Percentiles rank a stretch among this genome's conserved stretches.
Conservation (phyloP, 1,139 yeast species). For the Taphrina confusa region DNA sequence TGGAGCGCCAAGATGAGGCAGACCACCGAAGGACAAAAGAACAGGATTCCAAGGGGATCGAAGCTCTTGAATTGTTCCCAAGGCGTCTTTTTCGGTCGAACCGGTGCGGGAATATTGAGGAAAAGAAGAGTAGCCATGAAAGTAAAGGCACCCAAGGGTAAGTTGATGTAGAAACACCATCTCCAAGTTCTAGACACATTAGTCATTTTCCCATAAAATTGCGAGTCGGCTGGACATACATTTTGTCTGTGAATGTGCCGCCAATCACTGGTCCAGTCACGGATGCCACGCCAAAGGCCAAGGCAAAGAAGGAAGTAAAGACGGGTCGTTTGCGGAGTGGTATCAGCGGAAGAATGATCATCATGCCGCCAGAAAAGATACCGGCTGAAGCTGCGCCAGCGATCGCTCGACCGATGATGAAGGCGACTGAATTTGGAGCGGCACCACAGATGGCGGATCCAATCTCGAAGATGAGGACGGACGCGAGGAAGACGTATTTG, state of each 20-base stretch:
- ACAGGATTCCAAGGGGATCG: constrained; percentile 55
- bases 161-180: constrained; percentile 74
- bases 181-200: constrained; percentile 62
- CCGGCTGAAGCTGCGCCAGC: constrained; percentile 78
- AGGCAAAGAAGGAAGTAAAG: constrained; percentile 51
- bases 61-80: constrained; percentile 49
- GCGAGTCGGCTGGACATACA: too few relatives aligned
- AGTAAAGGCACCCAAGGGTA: constrained; percentile 69
- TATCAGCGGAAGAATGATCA: constrained; percentile 62
- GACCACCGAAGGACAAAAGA: constrained; percentile 51
- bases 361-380: constrained; percentile 59
- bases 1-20: constrained; percentile 55
- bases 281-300: constrained; percentile 47
- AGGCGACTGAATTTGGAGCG: constrained; percentile 58
- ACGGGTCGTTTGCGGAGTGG: constrained; percentile 60
- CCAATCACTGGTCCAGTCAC: constrained; percentile 69
- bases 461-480: constrained; percentile 58
- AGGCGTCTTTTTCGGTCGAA: constrained; percentile 47
- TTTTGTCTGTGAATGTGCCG: constrained; percentile 55
- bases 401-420: constrained; percentile 69
- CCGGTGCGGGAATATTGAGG: constrained; percentile 60
- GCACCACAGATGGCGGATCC: constrained; percentile 53
- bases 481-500: constrained; percentile 54
- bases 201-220: too few relatives aligned
- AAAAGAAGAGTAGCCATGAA: constrained; percentile 51